Percentiles rank a stretch among this genome's conserved stretches.
Conservation (phyloP, 805 yeast species). For the Wickerhamomyces hampshirensis region DNA sequence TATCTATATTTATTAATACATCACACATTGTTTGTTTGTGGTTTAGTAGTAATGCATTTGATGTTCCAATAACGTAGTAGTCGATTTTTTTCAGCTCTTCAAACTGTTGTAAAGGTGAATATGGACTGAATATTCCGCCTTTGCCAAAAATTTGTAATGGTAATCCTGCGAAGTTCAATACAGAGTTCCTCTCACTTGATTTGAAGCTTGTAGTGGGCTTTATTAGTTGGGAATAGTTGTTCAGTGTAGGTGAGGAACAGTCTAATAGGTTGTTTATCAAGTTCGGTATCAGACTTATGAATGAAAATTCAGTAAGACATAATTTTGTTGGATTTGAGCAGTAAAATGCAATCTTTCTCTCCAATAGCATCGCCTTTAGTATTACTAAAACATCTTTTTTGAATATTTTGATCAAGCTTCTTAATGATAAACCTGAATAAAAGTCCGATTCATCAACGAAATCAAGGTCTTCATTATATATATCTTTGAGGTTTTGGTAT, state of each 20-base stretch:
- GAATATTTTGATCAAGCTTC: slow-evolving; percentile 57
- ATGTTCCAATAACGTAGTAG: slow-evolving; percentile 78
- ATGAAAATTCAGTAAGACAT: slow-evolving; percentile 77
- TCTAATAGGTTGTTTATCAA: slow-evolving; percentile 67
- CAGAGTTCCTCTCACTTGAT: slow-evolving; percentile 73
- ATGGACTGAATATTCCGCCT: slow-evolving; percentile 89
- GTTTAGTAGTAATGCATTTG: slow-evolving; percentile 74
- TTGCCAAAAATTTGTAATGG: slow-evolving; percentile 83
- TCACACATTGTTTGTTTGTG: slow-evolving; percentile 63
- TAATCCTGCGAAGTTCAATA: slow-evolving; percentile 76
- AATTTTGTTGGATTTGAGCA: slow-evolving; percentile 75
- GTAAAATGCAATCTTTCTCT: slow-evolving; percentile 68
- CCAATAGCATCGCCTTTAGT: slow-evolving; percentile 73
- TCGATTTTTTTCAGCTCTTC: slow-evolving; percentile 61
- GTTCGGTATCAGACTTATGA: slow-evolving; percentile 80
- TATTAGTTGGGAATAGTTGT: slow-evolving; percentile 47
- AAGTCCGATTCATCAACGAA: slow-evolving; percentile 49
- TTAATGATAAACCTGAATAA: slow-evolving; percentile 69
- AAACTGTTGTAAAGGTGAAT: slow-evolving; percentile 88
- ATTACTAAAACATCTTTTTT: slow-evolving; percentile 56
- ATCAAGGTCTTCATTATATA: slow-evolving; percentile 27
- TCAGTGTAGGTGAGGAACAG: slow-evolving; percentile 72
- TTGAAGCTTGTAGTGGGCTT: slow-evolving; percentile 60
- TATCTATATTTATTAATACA: slow-evolving; percentile 65
- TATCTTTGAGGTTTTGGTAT: slow-evolving; percentile 56